Evolutionary conservation across 75 land plant species (phyloP).

Genomic region (Pinus taeda): DNA sequence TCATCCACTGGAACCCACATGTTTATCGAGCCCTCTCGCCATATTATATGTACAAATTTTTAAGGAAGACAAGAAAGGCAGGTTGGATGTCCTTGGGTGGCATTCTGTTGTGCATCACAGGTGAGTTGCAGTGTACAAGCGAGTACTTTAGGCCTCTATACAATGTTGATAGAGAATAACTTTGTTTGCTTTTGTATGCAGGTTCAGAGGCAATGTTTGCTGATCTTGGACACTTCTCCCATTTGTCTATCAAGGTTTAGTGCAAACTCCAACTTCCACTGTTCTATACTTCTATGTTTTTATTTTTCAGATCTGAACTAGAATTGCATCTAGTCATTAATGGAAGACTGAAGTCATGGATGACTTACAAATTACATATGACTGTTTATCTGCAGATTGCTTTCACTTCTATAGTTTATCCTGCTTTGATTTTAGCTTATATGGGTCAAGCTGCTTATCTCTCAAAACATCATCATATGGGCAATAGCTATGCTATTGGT

Average conservation of each 20-base stretch:
- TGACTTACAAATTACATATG: not conserved
- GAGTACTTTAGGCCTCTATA: not conserved
- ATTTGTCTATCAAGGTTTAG: slow-evolving; percentile 73
- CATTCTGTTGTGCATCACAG: slow-evolving; percentile 81
- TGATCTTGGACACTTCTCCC: slow-evolving; percentile 90
- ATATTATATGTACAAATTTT: slow-evolving; percentile 65
- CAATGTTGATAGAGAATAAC: not conserved
- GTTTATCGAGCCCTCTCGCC: slow-evolving; percentile 76
- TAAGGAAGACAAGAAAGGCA: slow-evolving; percentile 52
- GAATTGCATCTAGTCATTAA: not conserved
- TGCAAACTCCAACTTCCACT: not conserved
- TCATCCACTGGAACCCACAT: slow-evolving; percentile 59
- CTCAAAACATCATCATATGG: slow-evolving; percentile 32
- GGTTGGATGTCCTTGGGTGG: slow-evolving; percentile 93
- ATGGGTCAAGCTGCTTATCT: slow-evolving; percentile 69
- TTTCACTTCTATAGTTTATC: slow-evolving; percentile 51
- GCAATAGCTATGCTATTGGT: slow-evolving; percentile 21
- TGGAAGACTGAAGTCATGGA: not conserved
- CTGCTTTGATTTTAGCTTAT: slow-evolving; percentile 48
- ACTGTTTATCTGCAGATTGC: slow-evolving; percentile 34
- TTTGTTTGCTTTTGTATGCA: slow-evolving; percentile 16
- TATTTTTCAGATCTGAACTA: not conserved
- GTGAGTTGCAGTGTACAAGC: slow-evolving; percentile 19
- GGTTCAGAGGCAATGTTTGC: slow-evolving; percentile 98
- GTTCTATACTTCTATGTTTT: not conserved